Evolutionary conservation across 2,329 filamentous ascomycete species (phyloP), one percentile per base, ranked within the genome.

Genomic region (Herpotrichia juniperi): DNA sequence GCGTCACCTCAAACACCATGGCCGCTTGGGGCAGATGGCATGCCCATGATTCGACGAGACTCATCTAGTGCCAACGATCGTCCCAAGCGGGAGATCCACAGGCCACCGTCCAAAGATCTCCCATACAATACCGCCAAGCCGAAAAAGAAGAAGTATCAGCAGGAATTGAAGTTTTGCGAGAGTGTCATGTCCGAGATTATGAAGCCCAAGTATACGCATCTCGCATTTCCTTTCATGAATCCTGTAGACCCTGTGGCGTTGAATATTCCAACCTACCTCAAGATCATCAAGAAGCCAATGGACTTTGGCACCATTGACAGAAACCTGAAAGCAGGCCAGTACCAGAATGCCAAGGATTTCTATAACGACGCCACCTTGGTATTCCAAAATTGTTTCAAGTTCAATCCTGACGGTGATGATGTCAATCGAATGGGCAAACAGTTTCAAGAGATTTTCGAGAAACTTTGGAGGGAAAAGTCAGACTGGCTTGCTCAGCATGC

Each of bases 271-370:
- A 88, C 89, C 21, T 99, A 99, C 71, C 91, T 94, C 72, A 91
- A 89, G 66, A 81, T 97, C 56, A 92, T 99, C 77, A 97, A 96
- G 80, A 91, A 93, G 71, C 94, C 94, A 0, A 99, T 97, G 93
- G 93, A 99, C 72, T 80, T 97, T 44, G 81, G 83, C 14, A 96
- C 91, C n/a, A 89, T 96, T 67, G 81, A 84, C 30, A 81, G 82
- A 35, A 96, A 96, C 74, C 81, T 97, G 34, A 85, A 88, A 61
- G 80, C 81, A 11, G 91, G 92, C 22, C 85, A 91, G 50, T 97
- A 97, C 67, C 83, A 86, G 59, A 91, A 83, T 50, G 82, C 90
- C 1, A 92, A 91, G 72, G 93, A 97, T 40, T 91, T 97, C 63
- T 89, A 96, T 67, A 83, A 83, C 52, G 93, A 96, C 66, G 84